A percentile compares a stretch with the other conserved stretches of the same genome.
phyloP scores from a whole-genome alignment of 306 rosid genomes.

The Casuarina glauca region DNA sequence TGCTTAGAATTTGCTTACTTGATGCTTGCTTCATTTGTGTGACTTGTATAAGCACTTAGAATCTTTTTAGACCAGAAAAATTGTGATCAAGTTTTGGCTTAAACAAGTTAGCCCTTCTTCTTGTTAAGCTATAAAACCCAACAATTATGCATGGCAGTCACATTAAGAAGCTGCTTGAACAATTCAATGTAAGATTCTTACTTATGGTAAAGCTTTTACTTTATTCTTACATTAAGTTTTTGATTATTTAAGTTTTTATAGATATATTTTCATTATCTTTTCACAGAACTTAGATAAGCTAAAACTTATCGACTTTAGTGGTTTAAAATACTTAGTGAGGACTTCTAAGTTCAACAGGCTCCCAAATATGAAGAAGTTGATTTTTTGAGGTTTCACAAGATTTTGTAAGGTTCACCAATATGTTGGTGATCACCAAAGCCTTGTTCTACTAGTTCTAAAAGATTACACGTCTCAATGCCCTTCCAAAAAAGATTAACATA shows the following conservation, averaged over 20 bases:
- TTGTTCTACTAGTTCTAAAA: slow-evolving; percentile 16
- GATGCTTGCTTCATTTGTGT: too few species aligned
- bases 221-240: background rate
- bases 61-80: too few species aligned
- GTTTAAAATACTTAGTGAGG: slow-evolving; percentile 12
- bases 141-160: slow-evolving; percentile 17
- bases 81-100: too few species aligned
- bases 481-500: slow-evolving; percentile 21
- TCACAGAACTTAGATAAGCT: slow-evolving; percentile 17
- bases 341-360: slow-evolving; percentile 9
- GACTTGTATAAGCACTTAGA: too few species aligned
- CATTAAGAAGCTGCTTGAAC: slow-evolving; percentile 3
- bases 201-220: background rate
- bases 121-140: too few species aligned
- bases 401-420: slow-evolving; percentile 20
- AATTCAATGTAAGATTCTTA: slow-evolving; percentile 6
- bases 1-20: too few species aligned
- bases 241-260: background rate
- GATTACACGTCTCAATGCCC: slow-evolving; percentile 9
- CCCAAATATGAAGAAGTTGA: slow-evolving; percentile 20
- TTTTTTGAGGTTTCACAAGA: slow-evolving; percentile 24
- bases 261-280: background rate
- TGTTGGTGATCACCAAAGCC: slow-evolving; percentile 11
- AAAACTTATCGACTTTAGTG: slow-evolving; percentile 25
- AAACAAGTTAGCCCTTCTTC: too few species aligned